phyloP scores from a whole-genome alignment of 2,329 filamentous ascomycete species.

The Paecilomyces niveus region DNA sequence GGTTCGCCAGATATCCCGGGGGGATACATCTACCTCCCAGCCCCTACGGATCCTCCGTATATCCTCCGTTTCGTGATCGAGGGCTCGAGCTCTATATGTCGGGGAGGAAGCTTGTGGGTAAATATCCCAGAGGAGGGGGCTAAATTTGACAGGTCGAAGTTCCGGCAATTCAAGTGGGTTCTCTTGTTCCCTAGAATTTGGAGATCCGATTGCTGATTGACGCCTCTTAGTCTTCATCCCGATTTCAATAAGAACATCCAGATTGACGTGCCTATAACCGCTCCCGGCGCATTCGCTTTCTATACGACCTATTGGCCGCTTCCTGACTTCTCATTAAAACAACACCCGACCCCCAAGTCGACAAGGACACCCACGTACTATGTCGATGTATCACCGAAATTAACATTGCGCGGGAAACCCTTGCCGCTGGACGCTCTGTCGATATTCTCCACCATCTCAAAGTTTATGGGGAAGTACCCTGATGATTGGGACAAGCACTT shows the following conservation, averaged over 20 bases:
- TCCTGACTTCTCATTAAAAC: constrained; percentile 62
- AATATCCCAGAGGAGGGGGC: constrained; percentile 78
- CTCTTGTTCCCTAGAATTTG: constrained; percentile 5
- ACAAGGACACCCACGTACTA: constrained; percentile 75
- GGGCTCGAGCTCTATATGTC: constrained; percentile 90
- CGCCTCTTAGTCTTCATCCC: constrained; percentile 57
- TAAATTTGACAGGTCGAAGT: constrained; percentile 69
- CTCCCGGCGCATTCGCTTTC: constrained; percentile 84
- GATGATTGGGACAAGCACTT: constrained; percentile 86
- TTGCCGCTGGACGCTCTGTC: constrained; percentile 82
- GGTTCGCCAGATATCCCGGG: constrained; percentile 84
- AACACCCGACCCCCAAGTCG: constrained; percentile 45
- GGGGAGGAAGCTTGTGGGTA: constrained; percentile 90
- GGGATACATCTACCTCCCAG: constrained; percentile 85
- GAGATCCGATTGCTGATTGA: neutral
- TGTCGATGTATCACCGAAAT: constrained; percentile 81
- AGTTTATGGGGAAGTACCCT: constrained; percentile 94
- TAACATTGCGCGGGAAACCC: constrained; percentile 65
- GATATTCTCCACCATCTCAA: constrained; percentile 89
- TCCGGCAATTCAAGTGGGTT: constrained; percentile 80
- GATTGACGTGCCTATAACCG: constrained; percentile 78
- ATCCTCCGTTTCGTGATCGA: constrained; percentile 83
- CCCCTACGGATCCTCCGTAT: constrained; percentile 65
- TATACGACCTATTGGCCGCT: constrained; percentile 89
- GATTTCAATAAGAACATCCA: constrained; percentile 90